A percentile compares a stretch with the other conserved stretches of the same genome.
Conservation (phyloP, 768 basidiomycete species). For the Serendipita vermifera region DNA sequence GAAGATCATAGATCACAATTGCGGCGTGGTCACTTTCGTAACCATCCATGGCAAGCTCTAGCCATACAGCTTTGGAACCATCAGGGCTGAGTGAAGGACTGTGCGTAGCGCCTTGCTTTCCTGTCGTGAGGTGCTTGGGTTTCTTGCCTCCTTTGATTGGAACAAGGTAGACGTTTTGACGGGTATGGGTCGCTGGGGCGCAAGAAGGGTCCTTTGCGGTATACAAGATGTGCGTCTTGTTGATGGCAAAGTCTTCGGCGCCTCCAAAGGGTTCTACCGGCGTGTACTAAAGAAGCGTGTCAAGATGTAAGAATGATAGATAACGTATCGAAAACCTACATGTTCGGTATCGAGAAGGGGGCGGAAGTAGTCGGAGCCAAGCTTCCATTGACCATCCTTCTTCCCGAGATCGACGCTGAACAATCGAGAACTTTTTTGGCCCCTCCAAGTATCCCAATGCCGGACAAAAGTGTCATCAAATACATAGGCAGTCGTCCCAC, state of each 20-base stretch:
- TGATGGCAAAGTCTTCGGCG: constrained; percentile 67
- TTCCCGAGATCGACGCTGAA: constrained; percentile 51
- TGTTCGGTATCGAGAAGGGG: constrained; percentile 55
- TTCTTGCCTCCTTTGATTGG: constrained; percentile 37
- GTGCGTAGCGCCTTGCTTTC: constrained; percentile 71
- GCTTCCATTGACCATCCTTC: constrained; percentile 38
- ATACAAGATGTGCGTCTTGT: constrained; percentile 55
- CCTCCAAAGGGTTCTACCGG: constrained; percentile 86
- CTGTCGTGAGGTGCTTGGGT: constrained; percentile 63
- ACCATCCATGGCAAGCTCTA: constrained; percentile 76
- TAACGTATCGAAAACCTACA: constrained; percentile 35
- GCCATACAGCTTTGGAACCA: constrained; percentile 71
- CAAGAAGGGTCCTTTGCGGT: constrained; percentile 75
- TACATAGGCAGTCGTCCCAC: constrained; percentile 58
- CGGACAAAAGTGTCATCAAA: constrained; percentile 57
- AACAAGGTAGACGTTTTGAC: constrained; percentile 72
- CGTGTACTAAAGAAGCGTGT: constrained; percentile 32
- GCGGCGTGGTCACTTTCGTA: constrained; percentile 81
- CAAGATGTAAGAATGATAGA: not conserved
- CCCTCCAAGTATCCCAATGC: constrained; percentile 71
- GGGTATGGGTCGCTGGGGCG: constrained; percentile 73
- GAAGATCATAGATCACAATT: constrained; percentile 66
- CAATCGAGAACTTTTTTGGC: constrained; percentile 55
- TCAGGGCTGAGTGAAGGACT: constrained; percentile 53
- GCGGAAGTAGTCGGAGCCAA: constrained; percentile 42